Base-by-base conservation (phyloP, 2,329 filamentous ascomycete species). In the Fusarium pseudoanthophilum region DNA sequence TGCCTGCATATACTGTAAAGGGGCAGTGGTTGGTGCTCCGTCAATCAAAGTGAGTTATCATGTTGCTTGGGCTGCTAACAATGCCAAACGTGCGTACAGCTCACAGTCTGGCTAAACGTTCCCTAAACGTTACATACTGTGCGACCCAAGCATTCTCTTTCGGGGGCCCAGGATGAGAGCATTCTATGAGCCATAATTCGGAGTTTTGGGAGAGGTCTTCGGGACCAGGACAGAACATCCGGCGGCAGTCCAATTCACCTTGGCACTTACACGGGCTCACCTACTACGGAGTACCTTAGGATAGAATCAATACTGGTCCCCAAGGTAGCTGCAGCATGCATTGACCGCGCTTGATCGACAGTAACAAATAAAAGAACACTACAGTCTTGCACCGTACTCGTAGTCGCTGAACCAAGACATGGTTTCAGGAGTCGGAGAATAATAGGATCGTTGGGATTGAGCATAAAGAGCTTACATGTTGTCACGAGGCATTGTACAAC, bases 351-450 rank as follows among this genome's bases (percentile, higher is more conserved):
- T 40, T 28, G 42, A 30, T 37, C 32, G 36, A 30, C 36, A 40
- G 52, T 36, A 59, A 74, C 28, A 64, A 49, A 52, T 46, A 56
- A 40, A 36, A 48, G n/a, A 61, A n/a, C 5, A 52, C 24, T 46
- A 34, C 40, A 62, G 18, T 36, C 37, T 42, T 24, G 30, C 39
- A 36, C 32, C 14, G 28, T 39, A 49, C 40, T 51, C 60, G 32
- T 57, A 30, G 63, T 56, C 48, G 21, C 58, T 55, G 60, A 40
- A 65, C 49, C 49, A 60, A 75, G 53, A 74, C 69, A 71, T 59
- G 39, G 72, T 71, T 60, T 78, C 70, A 77, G 59, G 48, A 48
- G 52, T 52, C 64, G 56, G 66, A 56, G 52, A 67, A 68, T 62
- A 60, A 43, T 45, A 61, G 55, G 46, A 37, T 61, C n/a, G 53